Percentiles rank a stretch among this genome's conserved stretches.
These are phyloP conservation scores for Pyrenula massariospora DNA, from an alignment of 495 filamentous ascomycete species.

Conservation along the genomic window DNA sequence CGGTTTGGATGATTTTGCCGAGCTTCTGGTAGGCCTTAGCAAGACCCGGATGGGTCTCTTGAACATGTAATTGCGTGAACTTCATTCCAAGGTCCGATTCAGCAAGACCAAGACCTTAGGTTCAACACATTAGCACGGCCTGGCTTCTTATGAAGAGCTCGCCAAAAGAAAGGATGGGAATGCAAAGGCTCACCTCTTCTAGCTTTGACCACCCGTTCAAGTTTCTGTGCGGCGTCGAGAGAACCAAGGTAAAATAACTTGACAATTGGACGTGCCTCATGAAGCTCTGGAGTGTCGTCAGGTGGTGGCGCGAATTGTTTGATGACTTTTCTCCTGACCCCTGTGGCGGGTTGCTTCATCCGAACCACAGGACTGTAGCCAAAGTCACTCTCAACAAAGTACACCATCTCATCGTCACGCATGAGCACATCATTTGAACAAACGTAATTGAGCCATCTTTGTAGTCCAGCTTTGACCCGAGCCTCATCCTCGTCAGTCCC, in stretches of 20 bases:
- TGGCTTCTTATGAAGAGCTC: no score
- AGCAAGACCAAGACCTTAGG: conserved; percentile 77
- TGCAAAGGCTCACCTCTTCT: conserved; percentile 59
- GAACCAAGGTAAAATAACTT: conserved; percentile 93
- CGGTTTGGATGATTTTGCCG: conserved; percentile 80
- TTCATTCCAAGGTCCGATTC: conserved; percentile 92
- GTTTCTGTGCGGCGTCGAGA: conserved; percentile 92
- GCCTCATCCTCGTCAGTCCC: conserved; percentile 95
- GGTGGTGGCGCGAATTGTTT: conserved; percentile 98
- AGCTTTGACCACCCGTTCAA: conserved; percentile 86
- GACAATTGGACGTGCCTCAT: conserved; percentile 76
- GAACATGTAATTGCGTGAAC: conserved; percentile 68
- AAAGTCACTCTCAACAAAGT: conserved; percentile 97
- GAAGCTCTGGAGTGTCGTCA: conserved; percentile 91
- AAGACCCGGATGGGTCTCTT: conserved; percentile 83
- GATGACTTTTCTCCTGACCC: conserved; percentile 83
- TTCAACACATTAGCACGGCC: neutral
- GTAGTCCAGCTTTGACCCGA: conserved; percentile 76
- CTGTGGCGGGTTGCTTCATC: conserved; percentile 94
- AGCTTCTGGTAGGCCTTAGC: conserved; percentile 88
- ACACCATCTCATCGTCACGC: conserved; percentile 88
- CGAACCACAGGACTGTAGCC: conserved; percentile 93
- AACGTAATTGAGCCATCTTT: conserved; percentile 89
- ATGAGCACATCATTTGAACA: conserved; percentile 87
- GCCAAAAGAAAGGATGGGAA: conserved; percentile 3